Conservation (phyloP, 1,284 basidiomycete species). For the Omphalotus olearius region DNA sequence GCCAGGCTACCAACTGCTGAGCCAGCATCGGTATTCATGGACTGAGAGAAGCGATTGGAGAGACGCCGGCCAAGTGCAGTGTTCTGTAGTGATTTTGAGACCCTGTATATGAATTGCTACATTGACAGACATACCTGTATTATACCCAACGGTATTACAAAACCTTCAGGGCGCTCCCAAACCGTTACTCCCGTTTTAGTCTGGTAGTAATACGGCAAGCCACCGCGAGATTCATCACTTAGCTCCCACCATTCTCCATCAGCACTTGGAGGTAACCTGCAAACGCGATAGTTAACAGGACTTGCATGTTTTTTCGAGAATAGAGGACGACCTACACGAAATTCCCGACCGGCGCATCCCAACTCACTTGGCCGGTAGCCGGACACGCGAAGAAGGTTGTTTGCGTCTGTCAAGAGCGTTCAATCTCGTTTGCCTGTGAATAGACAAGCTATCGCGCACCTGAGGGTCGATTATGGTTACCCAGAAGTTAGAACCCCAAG, state of each 20-base stretch:
- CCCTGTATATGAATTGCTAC: background rate
- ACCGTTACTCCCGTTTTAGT: constrained; percentile 84
- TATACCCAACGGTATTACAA: constrained; percentile 86
- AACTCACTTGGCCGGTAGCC: constrained; percentile 86
- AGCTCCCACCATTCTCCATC: constrained; percentile 93
- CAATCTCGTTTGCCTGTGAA: constrained; percentile 12
- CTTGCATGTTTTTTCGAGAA: constrained; percentile 13
- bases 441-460: constrained; percentile 35
- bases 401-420: constrained; percentile 50
- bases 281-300: constrained; percentile 15
- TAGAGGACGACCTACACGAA: constrained; percentile 63
- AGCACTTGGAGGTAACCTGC: constrained; percentile 76
- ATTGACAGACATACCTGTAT: constrained; percentile 58
- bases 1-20: constrained; percentile 19
- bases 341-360: constrained; percentile 88
- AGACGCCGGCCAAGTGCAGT: constrained; percentile 71
- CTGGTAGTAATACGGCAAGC: constrained; percentile 89
- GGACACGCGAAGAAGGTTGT: constrained; percentile 91
- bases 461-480: constrained; percentile 80
- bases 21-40: constrained; percentile 21
- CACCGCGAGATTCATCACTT: constrained; percentile 71
- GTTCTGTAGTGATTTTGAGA: constrained; percentile 42
- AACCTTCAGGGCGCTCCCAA: constrained; percentile 83
- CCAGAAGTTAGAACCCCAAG: constrained; percentile 86
- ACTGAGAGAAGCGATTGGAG: constrained; percentile 40